Percentiles rank a stretch among this genome's conserved stretches.
phyloP scores from a whole-genome alignment of 345 rosid genomes.

The Cardiospermum halicacabum region DNA sequence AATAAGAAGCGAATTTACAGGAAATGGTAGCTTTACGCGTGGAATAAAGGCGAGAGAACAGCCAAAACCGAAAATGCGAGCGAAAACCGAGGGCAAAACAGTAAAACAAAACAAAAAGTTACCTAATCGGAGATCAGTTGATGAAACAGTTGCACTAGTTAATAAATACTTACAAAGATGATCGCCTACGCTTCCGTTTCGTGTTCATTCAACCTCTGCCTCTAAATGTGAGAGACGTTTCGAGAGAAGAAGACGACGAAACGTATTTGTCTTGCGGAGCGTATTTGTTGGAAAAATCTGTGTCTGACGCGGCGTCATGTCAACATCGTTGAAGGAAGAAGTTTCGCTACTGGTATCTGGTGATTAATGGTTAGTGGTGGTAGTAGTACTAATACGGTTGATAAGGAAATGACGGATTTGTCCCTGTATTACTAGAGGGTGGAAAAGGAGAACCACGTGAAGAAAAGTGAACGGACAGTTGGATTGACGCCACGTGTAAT shows the following conservation, averaged over 20 bases:
- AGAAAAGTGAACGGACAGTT: slow-evolving; percentile 17
- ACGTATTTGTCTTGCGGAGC: slow-evolving; percentile 7
- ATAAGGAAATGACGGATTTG: slow-evolving; percentile 18
- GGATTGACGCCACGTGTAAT: slow-evolving; percentile 24
- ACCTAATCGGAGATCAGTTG: slow-evolving; percentile 2
- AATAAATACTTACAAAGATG: too few relatives aligned
- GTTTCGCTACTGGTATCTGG: background rate
- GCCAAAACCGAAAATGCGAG: slow-evolving; percentile 16
- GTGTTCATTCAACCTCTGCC: slow-evolving; percentile 4
- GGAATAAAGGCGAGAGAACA: slow-evolving; percentile 21
- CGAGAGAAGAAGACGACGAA: background rate
- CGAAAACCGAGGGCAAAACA: slow-evolving; percentile 13
- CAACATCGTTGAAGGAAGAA: slow-evolving; percentile 37
- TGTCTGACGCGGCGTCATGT: slow-evolving; percentile 38
- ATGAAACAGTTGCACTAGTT: slow-evolving; percentile 44
- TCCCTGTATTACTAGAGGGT: slow-evolving; percentile 22
- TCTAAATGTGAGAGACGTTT: background rate
- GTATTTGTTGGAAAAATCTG: slow-evolving; percentile 20
- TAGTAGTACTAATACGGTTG: slow-evolving; percentile 6
- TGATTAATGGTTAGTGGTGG: too few relatives aligned
- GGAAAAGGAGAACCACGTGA: slow-evolving; percentile 32
- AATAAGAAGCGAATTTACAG: slow-evolving; percentile 10
- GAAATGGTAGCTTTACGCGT: slow-evolving; percentile 30
- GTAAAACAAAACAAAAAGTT: background rate
- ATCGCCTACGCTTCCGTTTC: slow-evolving; percentile 18